Percentiles rank a stretch among this genome's conserved stretches.
Evolutionary conservation across 495 filamentous ascomycete species (phyloP).

Genomic region (Lichenothelia convexa): DNA sequence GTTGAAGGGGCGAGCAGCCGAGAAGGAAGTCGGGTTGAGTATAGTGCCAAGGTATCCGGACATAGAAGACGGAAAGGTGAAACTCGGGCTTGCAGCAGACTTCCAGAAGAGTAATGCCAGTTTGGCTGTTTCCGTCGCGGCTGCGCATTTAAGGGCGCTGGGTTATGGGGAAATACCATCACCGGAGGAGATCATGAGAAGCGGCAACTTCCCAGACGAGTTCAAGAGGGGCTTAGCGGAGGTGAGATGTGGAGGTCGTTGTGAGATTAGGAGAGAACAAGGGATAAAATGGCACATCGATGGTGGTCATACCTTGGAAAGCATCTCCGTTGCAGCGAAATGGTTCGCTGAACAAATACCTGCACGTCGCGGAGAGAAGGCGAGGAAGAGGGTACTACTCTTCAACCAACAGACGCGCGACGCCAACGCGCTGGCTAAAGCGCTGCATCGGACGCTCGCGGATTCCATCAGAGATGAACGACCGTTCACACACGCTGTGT

Average conservation of each 20-base stretch:
- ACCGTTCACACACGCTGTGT: constrained; percentile 64
- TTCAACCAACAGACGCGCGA: constrained; percentile 92
- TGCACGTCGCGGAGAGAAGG: constrained; percentile 1
- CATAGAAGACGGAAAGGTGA: constrained; percentile 34
- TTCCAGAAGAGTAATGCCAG: constrained; percentile 83
- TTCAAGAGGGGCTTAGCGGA: constrained; percentile 60
- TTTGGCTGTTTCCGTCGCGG: constrained; percentile 59
- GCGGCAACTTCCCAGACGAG: constrained; percentile 37
- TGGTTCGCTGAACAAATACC: constrained; percentile 56
- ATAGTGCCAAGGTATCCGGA: constrained; percentile 46
- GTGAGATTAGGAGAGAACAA: constrained; percentile 38
- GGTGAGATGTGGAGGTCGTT: constrained; percentile 63
- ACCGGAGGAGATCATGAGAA: constrained; percentile 11
- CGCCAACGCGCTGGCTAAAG: constrained; percentile 43
- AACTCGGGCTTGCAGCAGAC: constrained; percentile 54
- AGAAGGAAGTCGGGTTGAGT: constrained; percentile 40
- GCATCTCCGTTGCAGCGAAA: constrained; percentile 53
- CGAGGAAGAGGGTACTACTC: constrained; percentile 44
- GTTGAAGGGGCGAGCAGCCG: constrained; percentile 47
- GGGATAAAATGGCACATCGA: constrained; percentile 77
- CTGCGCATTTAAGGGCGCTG: constrained; percentile 32
- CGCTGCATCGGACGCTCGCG: constrained; percentile 48
- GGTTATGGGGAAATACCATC: constrained; percentile 28
- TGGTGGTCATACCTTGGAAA: constrained; percentile 81
- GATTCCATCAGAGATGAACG: constrained; percentile 31